phyloP scores from a whole-genome alignment of 345 rosid genomes.

The Arabidopsis suecica region DNA sequence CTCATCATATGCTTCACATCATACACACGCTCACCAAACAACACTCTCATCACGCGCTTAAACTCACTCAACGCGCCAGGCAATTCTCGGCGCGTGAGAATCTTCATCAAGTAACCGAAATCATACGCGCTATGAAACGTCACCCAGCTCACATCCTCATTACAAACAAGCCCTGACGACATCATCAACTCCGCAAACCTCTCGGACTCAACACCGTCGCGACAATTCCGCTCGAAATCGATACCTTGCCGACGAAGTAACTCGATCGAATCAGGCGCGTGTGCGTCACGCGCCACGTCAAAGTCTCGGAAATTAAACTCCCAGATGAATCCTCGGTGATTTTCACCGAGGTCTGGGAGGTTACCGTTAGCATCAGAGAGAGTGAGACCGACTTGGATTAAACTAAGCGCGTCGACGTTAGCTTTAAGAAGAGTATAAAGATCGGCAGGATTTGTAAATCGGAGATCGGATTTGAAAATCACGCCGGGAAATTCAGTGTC shows the following conservation, averaged over 20 bases:
- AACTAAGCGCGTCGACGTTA: slow-evolving; percentile 76
- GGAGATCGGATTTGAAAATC: slow-evolving; percentile 46
- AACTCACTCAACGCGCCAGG: slow-evolving; percentile 63
- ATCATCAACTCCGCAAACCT: slow-evolving; percentile 79
- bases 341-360: slow-evolving; percentile 62
- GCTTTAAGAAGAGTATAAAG: slow-evolving; percentile 70
- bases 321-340: slow-evolving; percentile 59
- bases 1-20: slow-evolving; percentile 84
- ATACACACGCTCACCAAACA: slow-evolving; percentile 68
- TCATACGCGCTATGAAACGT: slow-evolving; percentile 93
- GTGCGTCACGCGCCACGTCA: slow-evolving; percentile 64
- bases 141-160: slow-evolving; percentile 85
- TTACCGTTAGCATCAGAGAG: slow-evolving; percentile 64
- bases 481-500: slow-evolving; percentile 93
- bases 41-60: slow-evolving; percentile 49
- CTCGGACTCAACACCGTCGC: slow-evolving; percentile 62
- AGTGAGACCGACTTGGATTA: slow-evolving; percentile 88
- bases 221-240: slow-evolving; percentile 65
- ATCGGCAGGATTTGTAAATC: slow-evolving; percentile 49
- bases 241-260: slow-evolving; percentile 76
- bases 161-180: slow-evolving; percentile 84
- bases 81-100: slow-evolving; percentile 65
- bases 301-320: slow-evolving; percentile 84
- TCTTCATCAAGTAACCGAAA: slow-evolving; percentile 82
- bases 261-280: slow-evolving; percentile 81